A percentile compares a stretch with the other conserved stretches of the same genome.
Conservation (phyloP, 2,329 filamentous ascomycete genomes). For the Aspergillus alliaceus region DNA sequence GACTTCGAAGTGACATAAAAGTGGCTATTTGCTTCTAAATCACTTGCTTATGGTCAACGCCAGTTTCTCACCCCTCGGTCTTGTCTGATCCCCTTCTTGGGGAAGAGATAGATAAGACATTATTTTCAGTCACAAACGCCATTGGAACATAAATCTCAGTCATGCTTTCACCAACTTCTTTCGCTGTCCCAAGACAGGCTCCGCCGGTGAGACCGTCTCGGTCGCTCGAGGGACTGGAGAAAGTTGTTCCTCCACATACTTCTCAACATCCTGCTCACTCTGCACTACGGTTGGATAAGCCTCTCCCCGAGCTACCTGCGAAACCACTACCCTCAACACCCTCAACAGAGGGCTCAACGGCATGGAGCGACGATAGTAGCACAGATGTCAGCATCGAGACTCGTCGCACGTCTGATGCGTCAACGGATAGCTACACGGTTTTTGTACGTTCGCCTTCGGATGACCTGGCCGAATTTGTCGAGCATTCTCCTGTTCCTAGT, state of each 20-base stretch:
- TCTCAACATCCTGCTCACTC: constrained; percentile 15
- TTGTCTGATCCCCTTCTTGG: not conserved
- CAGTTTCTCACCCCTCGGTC: not conserved
- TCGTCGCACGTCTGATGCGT: constrained; percentile 18
- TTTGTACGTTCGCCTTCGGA: constrained; percentile 30
- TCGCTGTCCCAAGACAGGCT: constrained; percentile 22
- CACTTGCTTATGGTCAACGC: constrained; percentile 4
- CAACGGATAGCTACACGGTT: constrained; percentile 32
- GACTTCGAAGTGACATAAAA: not conserved
- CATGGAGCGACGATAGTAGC: constrained; percentile 32
- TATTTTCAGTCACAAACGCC: not conserved
- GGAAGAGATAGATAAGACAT: not conserved
- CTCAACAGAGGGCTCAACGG: constrained; percentile 24
- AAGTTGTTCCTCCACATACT: constrained; percentile 32
- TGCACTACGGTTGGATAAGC: constrained; percentile 30
- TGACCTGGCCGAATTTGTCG: constrained; percentile 27
- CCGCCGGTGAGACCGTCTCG: constrained; percentile 35
- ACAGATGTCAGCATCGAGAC: constrained; percentile 24
- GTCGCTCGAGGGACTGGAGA: constrained; percentile 39
- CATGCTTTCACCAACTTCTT: constrained; percentile 26
- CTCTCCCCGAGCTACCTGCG: constrained; percentile 32
- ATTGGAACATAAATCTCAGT: not conserved
- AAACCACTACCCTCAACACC: constrained; percentile 25
- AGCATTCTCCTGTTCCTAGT: constrained; percentile 23
- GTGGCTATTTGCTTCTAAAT: not conserved